Evolutionary conservation across 306 rosid genomes (phyloP).

Genomic region (Clitoria ternatea): DNA sequence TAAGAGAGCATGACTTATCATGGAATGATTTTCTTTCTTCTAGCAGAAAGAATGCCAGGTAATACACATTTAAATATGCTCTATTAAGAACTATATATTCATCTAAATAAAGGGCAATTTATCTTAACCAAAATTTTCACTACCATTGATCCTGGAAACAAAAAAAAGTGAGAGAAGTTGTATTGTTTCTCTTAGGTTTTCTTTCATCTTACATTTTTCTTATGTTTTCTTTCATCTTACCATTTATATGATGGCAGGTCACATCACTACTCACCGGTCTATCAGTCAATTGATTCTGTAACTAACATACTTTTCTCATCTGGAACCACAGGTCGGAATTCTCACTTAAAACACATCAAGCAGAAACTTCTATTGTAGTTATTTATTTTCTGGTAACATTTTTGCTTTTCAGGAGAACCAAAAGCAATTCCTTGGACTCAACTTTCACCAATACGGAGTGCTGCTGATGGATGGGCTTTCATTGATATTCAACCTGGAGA

Average conservation of each 20-base stretch:
- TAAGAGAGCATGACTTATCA: constrained; percentile 59
- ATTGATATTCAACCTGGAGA: constrained; percentile 60
- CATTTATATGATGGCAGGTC: constrained; percentile 48
- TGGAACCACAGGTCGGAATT: constrained; percentile 81
- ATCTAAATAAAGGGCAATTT: not conserved
- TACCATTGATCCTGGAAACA: not conserved
- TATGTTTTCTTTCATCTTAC: constrained; percentile 16
- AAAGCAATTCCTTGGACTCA: constrained; percentile 98
- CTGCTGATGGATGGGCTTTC: constrained; percentile 77
- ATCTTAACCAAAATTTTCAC: not conserved
- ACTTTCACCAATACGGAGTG: constrained; percentile 69
- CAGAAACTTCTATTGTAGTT: not conserved
- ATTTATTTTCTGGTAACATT: constrained; percentile 17
- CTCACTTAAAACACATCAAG: not conserved
- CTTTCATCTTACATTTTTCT: constrained; percentile 20
- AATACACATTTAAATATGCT: not conserved
- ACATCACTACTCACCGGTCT: constrained; percentile 47
- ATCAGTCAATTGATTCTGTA: constrained; percentile 57
- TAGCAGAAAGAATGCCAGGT: constrained; percentile 44
- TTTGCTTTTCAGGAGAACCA: constrained; percentile 66
- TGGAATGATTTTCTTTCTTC: constrained; percentile 72
- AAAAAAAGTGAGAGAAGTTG: not conserved
- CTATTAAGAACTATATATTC: not conserved
- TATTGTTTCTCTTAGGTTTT: not conserved
- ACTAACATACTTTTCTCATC: constrained; percentile 92